Conservation (phyloP, 768 basidiomycete genomes). For the Hericium alpestre region DNA sequence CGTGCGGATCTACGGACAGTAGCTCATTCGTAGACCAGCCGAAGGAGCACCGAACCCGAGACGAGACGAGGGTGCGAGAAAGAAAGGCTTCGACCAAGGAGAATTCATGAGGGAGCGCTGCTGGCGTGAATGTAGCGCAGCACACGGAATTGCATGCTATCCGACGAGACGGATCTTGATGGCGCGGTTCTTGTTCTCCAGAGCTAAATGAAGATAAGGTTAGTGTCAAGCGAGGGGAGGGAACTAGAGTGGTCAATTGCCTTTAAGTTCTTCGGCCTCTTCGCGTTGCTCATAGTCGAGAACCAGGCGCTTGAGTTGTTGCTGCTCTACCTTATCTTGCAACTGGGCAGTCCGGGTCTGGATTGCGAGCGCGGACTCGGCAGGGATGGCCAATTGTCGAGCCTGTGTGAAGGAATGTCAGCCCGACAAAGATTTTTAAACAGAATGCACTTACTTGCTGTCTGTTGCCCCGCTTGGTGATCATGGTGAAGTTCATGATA, state of each 20-base stretch:
- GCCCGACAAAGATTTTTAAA: background rate
- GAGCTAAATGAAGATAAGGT: slow-evolving; percentile 27
- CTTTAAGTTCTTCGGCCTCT: slow-evolving; percentile 75
- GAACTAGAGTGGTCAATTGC: slow-evolving; percentile 22
- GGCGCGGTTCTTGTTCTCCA: slow-evolving; percentile 58
- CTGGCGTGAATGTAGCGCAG: slow-evolving; percentile 18
- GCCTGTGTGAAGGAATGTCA: slow-evolving; percentile 31
- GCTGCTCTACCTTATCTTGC: slow-evolving; percentile 92
- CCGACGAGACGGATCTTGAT: slow-evolving; percentile 75
- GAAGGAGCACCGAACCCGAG: background rate
- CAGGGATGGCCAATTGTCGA: slow-evolving; percentile 82
- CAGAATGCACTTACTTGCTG: slow-evolving; percentile 53
- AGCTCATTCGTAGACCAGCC: background rate
- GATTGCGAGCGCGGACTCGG: slow-evolving; percentile 78
- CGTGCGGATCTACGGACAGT: background rate
- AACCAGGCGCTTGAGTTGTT: slow-evolving; percentile 92
- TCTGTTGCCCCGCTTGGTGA: slow-evolving; percentile 89
- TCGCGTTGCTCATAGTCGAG: slow-evolving; percentile 85
- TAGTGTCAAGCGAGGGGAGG: background rate
- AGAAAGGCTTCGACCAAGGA: background rate
- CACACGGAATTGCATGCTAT: slow-evolving; percentile 24
- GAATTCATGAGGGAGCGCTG: background rate
- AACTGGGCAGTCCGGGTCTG: slow-evolving; percentile 87
- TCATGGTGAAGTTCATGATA: slow-evolving; percentile 85
- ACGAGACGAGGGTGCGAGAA: background rate